Evolutionary conservation across 2,329 filamentous ascomycete genomes (phyloP).

Genomic region (Phialophora macrospora): DNA sequence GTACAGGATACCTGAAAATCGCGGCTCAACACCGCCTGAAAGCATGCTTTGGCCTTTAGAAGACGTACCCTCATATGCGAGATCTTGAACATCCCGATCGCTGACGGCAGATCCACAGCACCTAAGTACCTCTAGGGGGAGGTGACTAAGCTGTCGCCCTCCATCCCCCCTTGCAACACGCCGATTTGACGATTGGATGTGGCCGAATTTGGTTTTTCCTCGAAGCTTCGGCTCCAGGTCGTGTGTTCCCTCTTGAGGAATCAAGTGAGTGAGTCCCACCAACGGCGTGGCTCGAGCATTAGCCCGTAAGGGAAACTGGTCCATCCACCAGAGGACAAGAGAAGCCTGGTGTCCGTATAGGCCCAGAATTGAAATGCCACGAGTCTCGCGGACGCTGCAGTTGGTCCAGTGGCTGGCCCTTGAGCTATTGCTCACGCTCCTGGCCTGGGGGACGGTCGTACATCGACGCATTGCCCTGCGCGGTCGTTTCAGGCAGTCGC

Average conservation of each 20-base stretch:
- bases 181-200: not conserved
- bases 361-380: not conserved
- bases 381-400: not conserved
- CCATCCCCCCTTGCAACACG: not conserved
- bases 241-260: not conserved
- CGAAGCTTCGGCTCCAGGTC: not conserved
- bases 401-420: not conserved
- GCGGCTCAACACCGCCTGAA: not conserved
- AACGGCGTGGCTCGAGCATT: not conserved
- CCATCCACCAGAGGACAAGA: not conserved
- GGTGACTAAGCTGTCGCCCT: slow-evolving; percentile 13
- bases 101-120: not conserved
- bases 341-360: not conserved
- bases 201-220: not conserved
- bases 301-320: not conserved
- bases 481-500: not conserved
- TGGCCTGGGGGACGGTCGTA: not conserved
- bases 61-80: not conserved
- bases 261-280: not conserved
- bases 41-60: not conserved
- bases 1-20: not conserved
- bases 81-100: not conserved
- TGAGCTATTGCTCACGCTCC: not conserved
- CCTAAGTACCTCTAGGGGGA: slow-evolving; percentile 1
- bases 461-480: not conserved